Base-by-base conservation (phyloP, 2,329 filamentous ascomycete genomes). In the Fusarium sp. region DNA sequence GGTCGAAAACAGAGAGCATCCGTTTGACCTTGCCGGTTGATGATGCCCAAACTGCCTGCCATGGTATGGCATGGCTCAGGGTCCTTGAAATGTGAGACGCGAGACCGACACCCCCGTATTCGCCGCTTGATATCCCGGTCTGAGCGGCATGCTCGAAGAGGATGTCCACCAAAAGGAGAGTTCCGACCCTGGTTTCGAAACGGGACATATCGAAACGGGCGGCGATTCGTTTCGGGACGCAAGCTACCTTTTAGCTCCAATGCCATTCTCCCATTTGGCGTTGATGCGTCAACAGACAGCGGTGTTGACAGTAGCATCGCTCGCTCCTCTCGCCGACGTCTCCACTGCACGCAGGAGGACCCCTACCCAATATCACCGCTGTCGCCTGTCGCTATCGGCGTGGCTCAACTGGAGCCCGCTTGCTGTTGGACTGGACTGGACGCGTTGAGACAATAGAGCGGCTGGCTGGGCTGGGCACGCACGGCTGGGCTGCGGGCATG, bases 201-300 rank as follows among this genome's bases (percentile, higher is more conserved):
- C 76, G 62, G 65, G 50, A 43, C 64, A 57, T 50, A 41, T 75
- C 64, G 62, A 76, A 74, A 71, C 67, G 65, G 64, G 59, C 54
- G 62, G 61, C 63, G 60, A 67, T 65, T 74, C 59, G 71, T 75
- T 77, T 72, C 61, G 67, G 64, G 65, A 67, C 58, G 50, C 67
- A 61, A 57, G 72, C 50, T 64, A 50, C 45, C 45, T 50, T 50
- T 50, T 50, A 63, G 39, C 43, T 59, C 50, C 24, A 50, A 73
- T 64, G 60, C 61, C 58, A 68, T 57, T 59, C 62, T 65, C 67
- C 69, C 54, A 24, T 57, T 22, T 61, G 43, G 48, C 52, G 73
- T 77, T 77, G 74, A 68, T 78, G 71, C 62, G 72, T 73, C 71
- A 75, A 76, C 67, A 43, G 68, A 16, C 65, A n/a, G 31, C 45